Percentiles rank a stretch among this genome's conserved stretches.
Evolutionary conservation across 805 yeast species (phyloP).

Genomic region (Wickerhamomyces ciferrii): DNA sequence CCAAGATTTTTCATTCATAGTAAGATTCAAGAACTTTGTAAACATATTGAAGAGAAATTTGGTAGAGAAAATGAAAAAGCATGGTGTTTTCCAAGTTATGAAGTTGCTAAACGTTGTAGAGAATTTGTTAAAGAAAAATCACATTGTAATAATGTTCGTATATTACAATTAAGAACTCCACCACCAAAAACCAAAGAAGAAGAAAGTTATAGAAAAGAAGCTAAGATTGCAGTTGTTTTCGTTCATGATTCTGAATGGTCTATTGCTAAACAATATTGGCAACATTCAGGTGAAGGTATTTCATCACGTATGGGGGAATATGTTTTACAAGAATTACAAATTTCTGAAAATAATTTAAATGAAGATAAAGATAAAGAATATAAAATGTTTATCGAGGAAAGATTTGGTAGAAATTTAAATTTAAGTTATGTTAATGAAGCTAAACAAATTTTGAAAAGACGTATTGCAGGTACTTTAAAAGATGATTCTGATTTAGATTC

Average conservation of each 20-base stretch:
- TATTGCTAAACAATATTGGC: conserved; percentile 89
- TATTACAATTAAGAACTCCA: conserved; percentile 69
- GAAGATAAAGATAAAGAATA: conserved; percentile 44
- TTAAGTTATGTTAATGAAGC: conserved; percentile 72
- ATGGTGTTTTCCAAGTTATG: conserved; percentile 72
- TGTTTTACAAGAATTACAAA: conserved; percentile 54
- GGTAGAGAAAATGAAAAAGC: conserved; percentile 77
- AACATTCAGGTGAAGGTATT: conserved; percentile 95
- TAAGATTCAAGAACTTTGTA: conserved; percentile 50
- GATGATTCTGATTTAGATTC: conserved; percentile 30
- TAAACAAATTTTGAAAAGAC: conserved; percentile 61
- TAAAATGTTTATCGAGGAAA: conserved; percentile 72
- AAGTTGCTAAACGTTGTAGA: conserved; percentile 80
- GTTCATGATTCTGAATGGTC: conserved; percentile 61
- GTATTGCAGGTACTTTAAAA: conserved; percentile 62
- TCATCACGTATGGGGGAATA: conserved; percentile 89
- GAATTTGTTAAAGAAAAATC: conserved; percentile 52
- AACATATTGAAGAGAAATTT: conserved; percentile 56
- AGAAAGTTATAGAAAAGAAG: conserved; percentile 52
- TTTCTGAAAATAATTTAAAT: conserved; percentile 24
- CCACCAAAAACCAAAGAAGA: conserved; percentile 60
- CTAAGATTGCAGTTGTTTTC: conserved; percentile 66
- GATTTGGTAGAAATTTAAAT: conserved; percentile 87
- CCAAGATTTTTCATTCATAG: conserved; percentile 78
- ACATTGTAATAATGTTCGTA: conserved; percentile 41